These are phyloP conservation scores for Fistulinella cinereoalba DNA, from an alignment of 1,284 basidiomycete species.

Conservation along the genomic window DNA sequence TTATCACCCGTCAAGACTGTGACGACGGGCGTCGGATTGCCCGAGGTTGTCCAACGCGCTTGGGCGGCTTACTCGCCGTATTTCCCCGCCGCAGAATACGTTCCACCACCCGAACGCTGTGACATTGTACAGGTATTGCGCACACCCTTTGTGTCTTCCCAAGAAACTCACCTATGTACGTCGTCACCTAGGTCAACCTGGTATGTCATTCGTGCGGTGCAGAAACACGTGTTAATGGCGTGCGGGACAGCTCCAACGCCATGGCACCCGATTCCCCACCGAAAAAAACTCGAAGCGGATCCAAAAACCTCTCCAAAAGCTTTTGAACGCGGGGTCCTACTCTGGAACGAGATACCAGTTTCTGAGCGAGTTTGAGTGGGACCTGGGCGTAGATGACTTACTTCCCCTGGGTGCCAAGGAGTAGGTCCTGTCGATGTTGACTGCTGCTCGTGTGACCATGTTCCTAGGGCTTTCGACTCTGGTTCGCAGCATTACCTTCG, in stretches of 20 bases:
- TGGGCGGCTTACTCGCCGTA: constrained; percentile 66
- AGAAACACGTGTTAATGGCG: constrained; percentile 6
- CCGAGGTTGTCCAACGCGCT: constrained; percentile 30
- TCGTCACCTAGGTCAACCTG: constrained; percentile 51
- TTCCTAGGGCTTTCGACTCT: constrained; percentile 47
- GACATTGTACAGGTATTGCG: constrained; percentile 52
- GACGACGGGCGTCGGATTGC: constrained; percentile 6
- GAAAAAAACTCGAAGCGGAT: constrained; percentile 46
- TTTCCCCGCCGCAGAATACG: constrained; percentile 48
- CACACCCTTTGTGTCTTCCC: not conserved
- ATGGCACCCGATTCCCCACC: constrained; percentile 81
- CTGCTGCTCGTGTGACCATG: not conserved
- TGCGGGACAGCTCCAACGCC: constrained; percentile 78
- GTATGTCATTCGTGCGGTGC: constrained; percentile 36
- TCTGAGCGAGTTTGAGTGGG: constrained; percentile 57
- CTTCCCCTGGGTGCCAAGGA: constrained; percentile 69
- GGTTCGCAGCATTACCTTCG: constrained; percentile 49
- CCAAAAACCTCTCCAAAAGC: constrained; percentile 48
- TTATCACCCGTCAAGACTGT: not conserved
- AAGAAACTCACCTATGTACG: not conserved
- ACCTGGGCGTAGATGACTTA: constrained; percentile 58
- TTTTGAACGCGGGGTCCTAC: constrained; percentile 45
- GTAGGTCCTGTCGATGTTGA: constrained; percentile 42
- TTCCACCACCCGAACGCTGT: constrained; percentile 47
- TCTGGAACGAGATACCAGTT: constrained; percentile 56